phyloP scores from a whole-genome alignment of 1,284 basidiomycete genomes.

The Blastosporella zonata region DNA sequence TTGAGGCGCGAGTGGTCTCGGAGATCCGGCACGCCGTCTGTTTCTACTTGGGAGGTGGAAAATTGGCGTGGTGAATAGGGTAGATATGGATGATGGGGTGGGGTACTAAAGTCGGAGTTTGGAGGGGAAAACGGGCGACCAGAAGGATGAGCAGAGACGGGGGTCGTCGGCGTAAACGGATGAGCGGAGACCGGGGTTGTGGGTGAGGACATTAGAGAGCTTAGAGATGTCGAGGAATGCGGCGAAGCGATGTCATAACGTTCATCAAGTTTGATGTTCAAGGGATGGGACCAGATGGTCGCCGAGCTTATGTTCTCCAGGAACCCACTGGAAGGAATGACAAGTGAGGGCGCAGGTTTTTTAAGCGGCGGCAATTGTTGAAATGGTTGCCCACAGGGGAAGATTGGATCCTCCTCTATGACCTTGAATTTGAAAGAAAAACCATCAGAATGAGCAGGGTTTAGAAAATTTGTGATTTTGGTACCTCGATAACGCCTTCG shows the following conservation, averaged over 20 bases:
- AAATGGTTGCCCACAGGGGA: slow-evolving; percentile 46
- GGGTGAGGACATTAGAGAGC: slow-evolving; percentile 16
- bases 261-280: slow-evolving; percentile 20
- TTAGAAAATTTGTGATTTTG: slow-evolving; percentile 4
- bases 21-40: slow-evolving; percentile 32
- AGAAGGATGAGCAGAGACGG: neutral
- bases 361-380: slow-evolving; percentile 14
- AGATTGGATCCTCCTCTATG: slow-evolving; percentile 70
- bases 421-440: slow-evolving; percentile 41
- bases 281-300: slow-evolving; percentile 23
- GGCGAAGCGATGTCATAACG: slow-evolving; percentile 16
- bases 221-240: slow-evolving; percentile 14
- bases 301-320: slow-evolving; percentile 24
- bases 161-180: slow-evolving; percentile 5
- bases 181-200: slow-evolving; percentile 6
- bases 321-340: neutral
- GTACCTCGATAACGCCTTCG: slow-evolving; percentile 63
- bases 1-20: slow-evolving; percentile 63
- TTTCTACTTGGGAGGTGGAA: slow-evolving; percentile 11
- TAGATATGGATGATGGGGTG: slow-evolving; percentile 7
- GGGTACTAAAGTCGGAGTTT: neutral
- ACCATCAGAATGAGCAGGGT: slow-evolving; percentile 3
- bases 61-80: slow-evolving; percentile 9
- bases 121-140: neutral
- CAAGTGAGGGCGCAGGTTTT: neutral